Percentiles rank a stretch among this genome's conserved stretches.
phyloP scores from a whole-genome alignment of 805 yeast genomes.

The Barnettozyma sp. region DNA sequence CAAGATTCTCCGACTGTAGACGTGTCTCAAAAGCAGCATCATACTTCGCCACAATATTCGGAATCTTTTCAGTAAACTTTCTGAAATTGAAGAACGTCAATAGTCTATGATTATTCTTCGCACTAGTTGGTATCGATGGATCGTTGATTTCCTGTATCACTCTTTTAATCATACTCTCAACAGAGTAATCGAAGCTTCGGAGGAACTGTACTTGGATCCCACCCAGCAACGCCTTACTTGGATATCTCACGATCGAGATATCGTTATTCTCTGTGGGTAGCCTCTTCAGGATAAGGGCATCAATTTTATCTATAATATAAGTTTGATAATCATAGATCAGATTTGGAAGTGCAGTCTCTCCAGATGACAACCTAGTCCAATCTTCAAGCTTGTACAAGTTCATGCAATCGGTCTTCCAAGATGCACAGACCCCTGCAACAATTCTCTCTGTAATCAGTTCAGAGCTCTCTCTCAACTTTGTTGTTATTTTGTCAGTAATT shows the following conservation, averaged over 20 bases:
- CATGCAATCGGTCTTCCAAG: constrained; percentile 46
- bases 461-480: constrained; percentile 31
- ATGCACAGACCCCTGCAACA: constrained; percentile 40
- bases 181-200: constrained; percentile 38
- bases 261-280: constrained; percentile 29
- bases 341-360: constrained; percentile 33
- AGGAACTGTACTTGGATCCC: constrained; percentile 36
- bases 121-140: constrained; percentile 13
- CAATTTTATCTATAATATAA: constrained; percentile 28
- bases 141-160: constrained; percentile 34
- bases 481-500: constrained; percentile 33
- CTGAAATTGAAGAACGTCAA: constrained; percentile 49
- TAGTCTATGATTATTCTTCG: constrained; percentile 39
- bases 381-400: constrained; percentile 34
- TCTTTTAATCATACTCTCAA: constrained; percentile 36
- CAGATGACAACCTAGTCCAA: constrained; percentile 31
- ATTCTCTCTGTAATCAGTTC: constrained; percentile 36
- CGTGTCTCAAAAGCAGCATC: constrained; percentile 44
- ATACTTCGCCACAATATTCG: constrained; percentile 41
- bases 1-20: constrained; percentile 35
- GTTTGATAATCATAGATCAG: constrained; percentile 29
- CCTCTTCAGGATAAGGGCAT: constrained; percentile 29
- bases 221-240: constrained; percentile 30
- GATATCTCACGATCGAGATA: constrained; percentile 31
- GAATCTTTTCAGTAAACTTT: constrained; percentile 38